These are phyloP conservation scores for Thalia dealbata DNA, from an alignment of 176 grass and related monocot species.

Conservation along the genomic window DNA sequence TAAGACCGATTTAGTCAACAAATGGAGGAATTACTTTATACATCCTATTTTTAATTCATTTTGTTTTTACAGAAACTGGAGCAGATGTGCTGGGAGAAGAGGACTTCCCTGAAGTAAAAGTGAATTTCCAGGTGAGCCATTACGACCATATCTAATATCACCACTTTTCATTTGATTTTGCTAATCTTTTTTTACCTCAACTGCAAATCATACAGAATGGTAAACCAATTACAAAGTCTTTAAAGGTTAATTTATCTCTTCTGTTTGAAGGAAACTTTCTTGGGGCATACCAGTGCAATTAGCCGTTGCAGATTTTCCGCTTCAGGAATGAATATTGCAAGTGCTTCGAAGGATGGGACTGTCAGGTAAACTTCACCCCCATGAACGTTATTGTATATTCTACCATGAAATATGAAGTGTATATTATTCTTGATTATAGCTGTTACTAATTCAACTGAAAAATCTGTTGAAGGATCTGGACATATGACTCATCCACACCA, in stretches of 20 bases:
- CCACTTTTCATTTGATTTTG: not conserved
- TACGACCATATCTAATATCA: not conserved
- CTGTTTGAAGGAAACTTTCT: constrained; percentile 78
- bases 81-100: constrained; percentile 48
- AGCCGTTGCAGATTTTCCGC: constrained; percentile 84
- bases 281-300: constrained; percentile 94
- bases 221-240: too few species aligned
- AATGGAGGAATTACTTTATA: not conserved
- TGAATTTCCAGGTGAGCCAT: constrained; percentile 71
- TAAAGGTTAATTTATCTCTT: not conserved
- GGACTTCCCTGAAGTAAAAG: constrained; percentile 87
- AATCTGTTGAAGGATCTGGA: constrained; percentile 69
- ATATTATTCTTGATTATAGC: constrained; percentile 5
- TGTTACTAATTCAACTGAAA: constrained; percentile 24
- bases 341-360: constrained; percentile 88
- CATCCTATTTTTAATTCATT: not conserved
- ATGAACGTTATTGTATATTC: not conserved
- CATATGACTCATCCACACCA: constrained; percentile 77
- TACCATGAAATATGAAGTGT: not conserved
- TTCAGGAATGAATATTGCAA: constrained; percentile 85
- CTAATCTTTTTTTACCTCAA: not conserved
- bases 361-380: constrained; percentile 53
- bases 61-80: constrained; percentile 32
- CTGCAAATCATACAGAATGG: not conserved
- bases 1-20: not conserved